A percentile compares a stretch with the other conserved stretches of the same genome.
These are phyloP conservation scores for Penicillium macrosclerotiorum DNA, from an alignment of 495 filamentous ascomycete species.

Conservation along the genomic window DNA sequence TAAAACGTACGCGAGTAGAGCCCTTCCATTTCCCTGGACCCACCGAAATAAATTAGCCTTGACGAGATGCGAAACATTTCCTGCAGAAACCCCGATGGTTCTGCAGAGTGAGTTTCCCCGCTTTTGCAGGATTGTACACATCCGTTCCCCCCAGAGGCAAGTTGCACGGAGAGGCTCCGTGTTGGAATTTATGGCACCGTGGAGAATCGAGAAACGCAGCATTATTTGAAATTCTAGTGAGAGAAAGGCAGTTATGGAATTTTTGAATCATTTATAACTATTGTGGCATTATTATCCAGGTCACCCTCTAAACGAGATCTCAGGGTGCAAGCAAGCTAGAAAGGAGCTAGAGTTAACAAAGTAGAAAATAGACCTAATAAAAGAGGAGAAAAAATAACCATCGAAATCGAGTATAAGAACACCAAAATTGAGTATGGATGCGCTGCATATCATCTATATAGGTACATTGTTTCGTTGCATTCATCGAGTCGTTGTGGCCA, in stretches of 20 bases:
- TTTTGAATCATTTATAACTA: too few species aligned
- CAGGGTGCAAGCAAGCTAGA: too few species aligned
- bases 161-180: constrained; percentile 14
- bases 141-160: neutral
- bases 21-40: constrained; percentile 2
- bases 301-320: too few species aligned
- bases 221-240: neutral
- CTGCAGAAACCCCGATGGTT: neutral
- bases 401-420: too few species aligned
- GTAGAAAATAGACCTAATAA: too few species aligned
- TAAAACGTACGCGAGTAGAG: neutral
- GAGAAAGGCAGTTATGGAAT: neutral
- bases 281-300: too few species aligned
- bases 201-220: constrained; percentile 18
- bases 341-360: too few species aligned
- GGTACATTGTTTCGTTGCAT: constrained; percentile 14
- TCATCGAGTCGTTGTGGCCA: constrained; percentile 21
- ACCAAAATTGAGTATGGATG: neutral
- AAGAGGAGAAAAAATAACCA: too few species aligned
- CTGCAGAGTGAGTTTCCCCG: neutral
- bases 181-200: constrained; percentile 16
- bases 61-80: neutral
- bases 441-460: constrained; percentile 4
- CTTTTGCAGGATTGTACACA: neutral
- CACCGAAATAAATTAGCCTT: neutral